Evolutionary conservation across 129 eudicot species (phyloP), one percentile per base, ranked within the genome.

Genomic region (Rutidosis leptorrhynchoides): DNA sequence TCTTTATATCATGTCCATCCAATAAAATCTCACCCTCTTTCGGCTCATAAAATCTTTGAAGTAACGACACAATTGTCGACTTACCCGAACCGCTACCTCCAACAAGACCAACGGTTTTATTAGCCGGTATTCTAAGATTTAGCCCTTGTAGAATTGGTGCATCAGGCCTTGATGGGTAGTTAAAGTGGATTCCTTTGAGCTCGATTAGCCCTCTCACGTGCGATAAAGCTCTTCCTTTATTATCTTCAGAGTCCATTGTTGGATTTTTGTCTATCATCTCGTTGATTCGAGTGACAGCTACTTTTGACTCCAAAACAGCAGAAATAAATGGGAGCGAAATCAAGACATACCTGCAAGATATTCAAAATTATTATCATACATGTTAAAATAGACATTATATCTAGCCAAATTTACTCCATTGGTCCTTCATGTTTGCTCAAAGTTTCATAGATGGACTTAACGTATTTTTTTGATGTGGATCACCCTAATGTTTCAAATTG

Each of bases 61-160:
- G 79, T 62, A 87, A 37, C 14, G 90, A 77, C 60, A 87, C 35
- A 12, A 72, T 76, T 33, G 95, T 87, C 24, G 95, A 87, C 73
- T 87, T 87, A 5, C 95, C 95, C 0, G 90, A 83, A 67, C 95
- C 95, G 37, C 95, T 87, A 4, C 87, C 85, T 49, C 95, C 95
- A 27, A 87, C 95, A 56, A 87, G 84, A 46, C 87, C 95, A 1
- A 77, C 81, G 17, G 87, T 83, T 64, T 71, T 81, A 20, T 87
- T 78, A 5, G 90, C 85, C 7, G 85, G 83, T 37, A 87, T 68
- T 60, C 28, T 73, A 43, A 87, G 83, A 70, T 79, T 54, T 62
- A 87, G 60, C 26, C 87, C 95, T 81, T 83, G 90, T 64, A 87
- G 78, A 33, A 87, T 83, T 1, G 84, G 89, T 22, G 87, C 67